phyloP scores from a whole-genome alignment of 768 basidiomycete genomes.

The Nevesoporus exiguus region DNA sequence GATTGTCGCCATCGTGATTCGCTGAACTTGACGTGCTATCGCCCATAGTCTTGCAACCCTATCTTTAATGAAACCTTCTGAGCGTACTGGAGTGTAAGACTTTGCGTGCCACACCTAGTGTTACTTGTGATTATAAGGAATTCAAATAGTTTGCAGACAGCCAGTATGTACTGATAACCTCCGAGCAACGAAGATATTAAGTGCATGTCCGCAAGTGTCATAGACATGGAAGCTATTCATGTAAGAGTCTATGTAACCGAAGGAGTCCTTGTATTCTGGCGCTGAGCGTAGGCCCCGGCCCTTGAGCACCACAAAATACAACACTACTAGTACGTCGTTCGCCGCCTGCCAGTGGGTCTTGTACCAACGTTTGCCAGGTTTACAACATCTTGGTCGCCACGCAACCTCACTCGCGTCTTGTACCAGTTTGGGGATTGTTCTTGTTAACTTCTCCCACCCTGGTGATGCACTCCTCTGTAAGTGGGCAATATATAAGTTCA shows the following conservation, averaged over 20 bases:
- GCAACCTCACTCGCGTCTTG: conserved; percentile 21
- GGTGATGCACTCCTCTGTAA: conserved; percentile 4
- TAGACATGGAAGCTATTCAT: too few species aligned
- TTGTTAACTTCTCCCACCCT: conserved; percentile 1
- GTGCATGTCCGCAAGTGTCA: too few species aligned
- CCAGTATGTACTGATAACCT: background rate
- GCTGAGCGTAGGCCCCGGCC: background rate
- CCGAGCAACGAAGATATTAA: background rate
- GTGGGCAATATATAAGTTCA: conserved; percentile 24
- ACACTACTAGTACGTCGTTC: conserved; percentile 29
- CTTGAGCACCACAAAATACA: background rate
- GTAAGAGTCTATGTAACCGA: background rate
- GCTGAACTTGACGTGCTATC: background rate
- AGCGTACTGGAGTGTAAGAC: background rate
- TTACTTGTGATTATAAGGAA: background rate
- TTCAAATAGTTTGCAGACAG: background rate
- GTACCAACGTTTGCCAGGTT: background rate
- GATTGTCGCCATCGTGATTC: background rate
- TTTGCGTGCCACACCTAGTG: conserved; percentile 1
- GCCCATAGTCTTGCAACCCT: background rate
- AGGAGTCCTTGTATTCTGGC: conserved; percentile 3
- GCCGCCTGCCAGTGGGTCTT: background rate
- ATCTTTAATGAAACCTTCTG: background rate
- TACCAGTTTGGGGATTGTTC: conserved; percentile 20
- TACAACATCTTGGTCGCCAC: conserved; percentile 17